These are phyloP conservation scores for Starmerella roubikii DNA, from an alignment of 805 yeast genomes.

Conservation along the genomic window DNA sequence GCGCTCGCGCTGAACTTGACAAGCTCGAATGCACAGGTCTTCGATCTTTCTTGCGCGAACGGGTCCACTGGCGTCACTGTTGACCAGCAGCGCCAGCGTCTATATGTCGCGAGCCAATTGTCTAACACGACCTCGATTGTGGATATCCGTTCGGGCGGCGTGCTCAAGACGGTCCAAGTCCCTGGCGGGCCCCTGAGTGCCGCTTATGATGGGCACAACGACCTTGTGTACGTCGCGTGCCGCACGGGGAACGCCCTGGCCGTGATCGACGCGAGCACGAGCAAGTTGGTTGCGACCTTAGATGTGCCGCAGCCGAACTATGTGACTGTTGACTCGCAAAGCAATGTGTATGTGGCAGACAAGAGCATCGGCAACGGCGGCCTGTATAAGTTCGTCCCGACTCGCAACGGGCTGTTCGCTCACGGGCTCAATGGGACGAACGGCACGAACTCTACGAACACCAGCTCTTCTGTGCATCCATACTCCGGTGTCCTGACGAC, in stretches of 20 bases:
- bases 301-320: constrained; percentile 10
- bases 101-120: constrained; percentile 9
- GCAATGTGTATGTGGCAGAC: constrained; percentile 8
- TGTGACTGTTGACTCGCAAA: constrained; percentile 5
- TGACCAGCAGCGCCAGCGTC: constrained; percentile 7
- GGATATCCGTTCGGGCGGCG: constrained; percentile 3
- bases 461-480: no score
- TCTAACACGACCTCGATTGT: constrained; percentile 7
- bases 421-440: neutral
- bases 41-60: constrained; percentile 4
- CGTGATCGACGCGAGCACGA: constrained; percentile 10
- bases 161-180: constrained; percentile 1
- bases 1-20: constrained; percentile 9
- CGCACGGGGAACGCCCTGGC: constrained; percentile 4
- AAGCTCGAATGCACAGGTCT: constrained; percentile 3
- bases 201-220: constrained; percentile 8
- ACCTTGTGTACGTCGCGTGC: constrained; percentile 11
- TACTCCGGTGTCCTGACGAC: no score
- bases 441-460: neutral
- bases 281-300: constrained; percentile 2
- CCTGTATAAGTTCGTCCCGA: constrained; percentile 9
- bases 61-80: constrained; percentile 8
- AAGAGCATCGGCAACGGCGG: constrained; percentile 1
- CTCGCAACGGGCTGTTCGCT: no score
- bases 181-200: constrained; percentile 9